Conservation (phyloP, 2,329 filamentous ascomycete species). For the Exophiala sideris region DNA sequence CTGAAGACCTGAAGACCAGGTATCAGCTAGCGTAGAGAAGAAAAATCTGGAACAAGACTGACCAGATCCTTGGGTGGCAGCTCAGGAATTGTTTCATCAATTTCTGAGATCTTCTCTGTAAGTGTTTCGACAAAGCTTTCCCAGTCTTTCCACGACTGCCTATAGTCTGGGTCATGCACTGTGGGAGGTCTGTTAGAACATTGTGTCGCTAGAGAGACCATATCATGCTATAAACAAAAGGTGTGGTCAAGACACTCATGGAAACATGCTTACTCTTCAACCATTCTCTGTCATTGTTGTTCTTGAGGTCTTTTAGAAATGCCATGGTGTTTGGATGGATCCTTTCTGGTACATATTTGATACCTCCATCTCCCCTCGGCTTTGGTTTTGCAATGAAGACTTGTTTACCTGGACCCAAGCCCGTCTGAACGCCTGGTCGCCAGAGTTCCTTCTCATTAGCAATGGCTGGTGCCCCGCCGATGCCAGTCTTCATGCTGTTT, state of each 20-base stretch:
- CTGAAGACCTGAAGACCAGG: conserved; percentile 62
- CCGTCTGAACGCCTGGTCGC: conserved; percentile 54
- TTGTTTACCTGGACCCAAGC: conserved; percentile 57
- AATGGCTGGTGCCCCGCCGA: conserved; percentile 26
- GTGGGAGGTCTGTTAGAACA: not conserved
- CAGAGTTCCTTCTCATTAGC: conserved; percentile 51
- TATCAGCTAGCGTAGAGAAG: conserved; percentile 10
- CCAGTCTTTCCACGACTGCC: conserved; percentile 76
- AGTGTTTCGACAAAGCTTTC: conserved; percentile 71
- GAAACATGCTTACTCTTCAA: conserved; percentile 52
- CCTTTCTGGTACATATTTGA: conserved; percentile 54
- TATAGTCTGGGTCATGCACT: conserved; percentile 79
- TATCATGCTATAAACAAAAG: not conserved
- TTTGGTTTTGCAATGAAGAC: conserved; percentile 63
- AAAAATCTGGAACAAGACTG: conserved; percentile 27
- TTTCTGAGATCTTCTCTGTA: conserved; percentile 65
- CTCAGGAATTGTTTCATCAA: conserved; percentile 80
- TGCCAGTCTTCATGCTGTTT: conserved; percentile 13
- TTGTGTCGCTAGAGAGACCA: not conserved
- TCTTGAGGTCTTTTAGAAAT: conserved; percentile 57
- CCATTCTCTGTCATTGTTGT: conserved; percentile 63
- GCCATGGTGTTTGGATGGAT: conserved; percentile 63
- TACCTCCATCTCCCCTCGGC: conserved; percentile 57
- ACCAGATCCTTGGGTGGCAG: conserved; percentile 79
- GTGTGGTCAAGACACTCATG: not conserved